Evolutionary conservation across 2,329 filamentous ascomycete genomes (phyloP), one percentile per base, ranked within the genome.

Genomic region (Xylaria sp.): DNA sequence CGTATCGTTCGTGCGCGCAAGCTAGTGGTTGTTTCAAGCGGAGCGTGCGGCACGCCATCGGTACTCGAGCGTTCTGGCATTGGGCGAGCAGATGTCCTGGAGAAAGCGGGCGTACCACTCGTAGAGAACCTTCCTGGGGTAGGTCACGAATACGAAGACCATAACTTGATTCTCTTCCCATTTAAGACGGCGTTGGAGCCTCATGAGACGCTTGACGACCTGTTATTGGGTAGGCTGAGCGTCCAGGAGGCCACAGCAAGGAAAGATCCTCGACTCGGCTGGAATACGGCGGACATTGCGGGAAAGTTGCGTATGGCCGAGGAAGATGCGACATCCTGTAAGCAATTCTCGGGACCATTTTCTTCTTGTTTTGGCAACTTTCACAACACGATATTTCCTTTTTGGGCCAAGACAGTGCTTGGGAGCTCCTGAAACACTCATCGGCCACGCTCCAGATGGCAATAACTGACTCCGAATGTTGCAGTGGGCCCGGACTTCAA

Each of bases 61-160:
- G 81, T 91, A 1, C 83, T 92, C 0, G 88, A 91, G 75, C 80
- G 89, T 23, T 91, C 89, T 0, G 89, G 89, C 7, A 74, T 92
- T 1, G 88, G 88, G n/a, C 80, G 82, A 53, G 78, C 81, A 0
- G 79, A 83, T 1, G 77, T 89, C 11, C 76, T 83, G 15, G 68
- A 77, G 36, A 69, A 72, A 15, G 80, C 78, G 0, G 84, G 84
- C 1, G 83, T 90, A 9, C 79, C 83, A 2, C 75, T 85, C 2
- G 75, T 87, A 2, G 79, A 83, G 13, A 81, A 87, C 67, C 78
- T 89, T 2, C 83, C 85, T 0, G 84, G 84, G 20, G 83, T 89
- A 0, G 86, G 88, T 2, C 76, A 83, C 28, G 81, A 85, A 57
- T 87, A 85, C 71, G 81, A 86, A 74, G 85, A 87, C 42, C 77